Percentiles rank a stretch among this genome's conserved stretches.
phyloP scores from a whole-genome alignment of 139 green algal species.

The Coelastrella sp. region DNA sequence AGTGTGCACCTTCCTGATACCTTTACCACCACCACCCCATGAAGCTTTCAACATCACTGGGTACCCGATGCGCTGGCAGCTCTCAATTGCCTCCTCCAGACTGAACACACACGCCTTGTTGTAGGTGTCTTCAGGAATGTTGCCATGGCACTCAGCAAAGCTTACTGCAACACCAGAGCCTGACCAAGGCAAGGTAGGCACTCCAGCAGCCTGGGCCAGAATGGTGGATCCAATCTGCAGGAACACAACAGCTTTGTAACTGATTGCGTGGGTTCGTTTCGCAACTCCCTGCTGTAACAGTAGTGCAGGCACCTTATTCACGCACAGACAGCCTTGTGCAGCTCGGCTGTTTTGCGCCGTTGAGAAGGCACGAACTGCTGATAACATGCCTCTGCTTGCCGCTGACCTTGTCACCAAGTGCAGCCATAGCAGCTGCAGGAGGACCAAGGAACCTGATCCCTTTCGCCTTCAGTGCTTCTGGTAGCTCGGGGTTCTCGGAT shows the following conservation, averaged over 20 bases:
- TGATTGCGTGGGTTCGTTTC: not conserved
- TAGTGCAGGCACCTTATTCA: no score
- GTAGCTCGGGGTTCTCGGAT: constrained; percentile 96
- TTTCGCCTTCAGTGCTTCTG: constrained; percentile 72
- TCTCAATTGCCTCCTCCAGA: constrained; percentile 79
- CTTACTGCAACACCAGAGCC: constrained; percentile 82
- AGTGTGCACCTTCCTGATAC: constrained; percentile 89
- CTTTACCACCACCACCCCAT: constrained; percentile 98
- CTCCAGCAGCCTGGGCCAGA: constrained; percentile 92
- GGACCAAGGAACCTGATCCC: constrained; percentile 96
- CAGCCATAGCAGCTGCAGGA: constrained; percentile 86
- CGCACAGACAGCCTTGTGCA: no score
- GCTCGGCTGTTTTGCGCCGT: no score
- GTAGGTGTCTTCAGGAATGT: constrained; percentile 86
- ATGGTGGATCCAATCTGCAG: constrained; percentile 91
- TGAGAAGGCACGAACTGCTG: no score
- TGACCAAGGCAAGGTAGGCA: constrained; percentile 95
- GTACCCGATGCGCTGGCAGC: constrained; percentile 89
- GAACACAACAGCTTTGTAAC: not conserved
- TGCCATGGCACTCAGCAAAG: constrained; percentile 76
- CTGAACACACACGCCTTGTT: constrained; percentile 75
- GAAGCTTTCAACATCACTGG: constrained; percentile 98
- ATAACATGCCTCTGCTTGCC: not conserved
- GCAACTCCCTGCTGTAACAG: no score
- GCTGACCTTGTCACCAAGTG: constrained; percentile 95